Base-by-base conservation (phyloP, 805 yeast species). In the Zygoascus biomembranicola region DNA sequence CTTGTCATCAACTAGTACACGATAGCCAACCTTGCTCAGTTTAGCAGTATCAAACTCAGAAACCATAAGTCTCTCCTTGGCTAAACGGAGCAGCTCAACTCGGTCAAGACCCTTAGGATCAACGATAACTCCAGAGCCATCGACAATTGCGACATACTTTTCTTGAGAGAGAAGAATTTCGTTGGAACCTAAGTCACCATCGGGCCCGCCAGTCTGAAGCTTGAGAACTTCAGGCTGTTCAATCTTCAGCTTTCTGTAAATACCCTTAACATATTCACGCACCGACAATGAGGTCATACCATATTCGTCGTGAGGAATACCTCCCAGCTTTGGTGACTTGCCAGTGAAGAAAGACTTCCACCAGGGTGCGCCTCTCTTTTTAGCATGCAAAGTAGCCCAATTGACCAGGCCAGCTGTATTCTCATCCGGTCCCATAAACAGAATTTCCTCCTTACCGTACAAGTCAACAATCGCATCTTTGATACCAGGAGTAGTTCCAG, bases 301-400 rank as follows among this genome's bases (percentile, higher is more conserved):
- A 69, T 90, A 92, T 65, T 81, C 92, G 69, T 92, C 99, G 71
- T 92, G 99, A 50, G 99, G 99, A 66, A 92, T 94, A 69, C 99
- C 99, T 65, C 99, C 99, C 55, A 92, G 72, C 44, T 78, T 72
- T 54, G 96, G 96, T 44, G 90, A 80, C 73, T 94, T 94, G 62
- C 99, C 99, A 32, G 99, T 92, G 71, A 94, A 85, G 76, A 92
- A 92, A 1, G 98, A 92, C 73, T 89, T 92, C 99, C 99, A 92
- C 90, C 96, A 89, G 51, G 90, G 85, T 48, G 98, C 96, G 57
- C 96, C 95, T 71, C 99, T 84, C 54, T 74, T 71, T 64, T 86
- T 82, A 28, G 99, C 98, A 68, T 92, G 98, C 61, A 82, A 72
- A 26, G 98, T 94, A 10, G 99, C 98, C 98, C 98, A 92, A 70